Evolutionary conservation across 2,329 filamentous ascomycete genomes (phyloP), one percentile per base, ranked within the genome.

Genomic region (Lachnellula willkommii): DNA sequence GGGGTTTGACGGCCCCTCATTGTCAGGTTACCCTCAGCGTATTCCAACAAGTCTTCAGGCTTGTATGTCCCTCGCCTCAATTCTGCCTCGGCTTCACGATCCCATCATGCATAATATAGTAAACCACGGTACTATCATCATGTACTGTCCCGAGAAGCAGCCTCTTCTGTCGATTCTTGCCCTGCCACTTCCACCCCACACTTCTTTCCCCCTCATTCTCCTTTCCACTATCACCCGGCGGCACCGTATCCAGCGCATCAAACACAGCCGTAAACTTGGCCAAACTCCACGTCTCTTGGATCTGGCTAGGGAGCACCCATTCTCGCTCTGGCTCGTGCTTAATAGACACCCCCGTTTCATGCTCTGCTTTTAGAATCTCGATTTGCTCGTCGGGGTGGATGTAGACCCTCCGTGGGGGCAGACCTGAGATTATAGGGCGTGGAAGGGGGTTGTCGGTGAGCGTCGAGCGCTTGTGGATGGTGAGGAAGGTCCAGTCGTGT

Each of bases 21-120:
- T 32, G 28, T 4, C 9, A 12, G 3, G 28, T 12, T 28, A 28
- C 28, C 28, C 28, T 32, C 28, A 32, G 28, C 9, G 9, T 32
- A 32, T 32, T 32, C 28, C 4, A 11, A 12, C 28, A 32, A 32
- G 28, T 32, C 28, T 32, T 32, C 28, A 12, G 28, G 28, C 9
- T 32, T 4, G 12, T 9, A 32, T 32, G 28, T 32, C 28, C 28
- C 28, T 12, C 8, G 7, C 28, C 17, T 79, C 74, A 93, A 69
- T 94, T 94, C 70, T 93, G 89, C 55, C 89, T 79, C 24, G 89
- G 89, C 75, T 93, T 94, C 52, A 93, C 88, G 61, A 92, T 84
- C n/a, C 89, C 89, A 70, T 93, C 88, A 66, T 93, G 89, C 70
- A 93, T 82, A 60, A 92, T 79, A 68, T 94, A 94, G 72, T 93